Conservation (phyloP, 2,329 filamentous ascomycete species). For the Curvularia lunata region DNA sequence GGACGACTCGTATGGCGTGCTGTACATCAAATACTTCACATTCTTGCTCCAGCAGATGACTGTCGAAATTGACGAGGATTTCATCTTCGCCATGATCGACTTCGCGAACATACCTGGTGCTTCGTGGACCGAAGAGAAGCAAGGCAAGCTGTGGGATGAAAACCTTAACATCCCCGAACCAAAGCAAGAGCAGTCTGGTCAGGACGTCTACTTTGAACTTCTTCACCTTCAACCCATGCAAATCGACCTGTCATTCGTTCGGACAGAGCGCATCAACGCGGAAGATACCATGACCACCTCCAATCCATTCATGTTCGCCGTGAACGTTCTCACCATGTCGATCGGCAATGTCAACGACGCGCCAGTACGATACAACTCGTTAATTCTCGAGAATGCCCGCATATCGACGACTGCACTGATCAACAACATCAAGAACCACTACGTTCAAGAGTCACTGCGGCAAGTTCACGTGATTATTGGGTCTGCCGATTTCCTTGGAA, state of each 20-base stretch:
- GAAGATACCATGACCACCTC: slow-evolving; percentile 87
- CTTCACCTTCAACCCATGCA: slow-evolving; percentile 98
- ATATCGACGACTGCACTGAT: slow-evolving; percentile 85
- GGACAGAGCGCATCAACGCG: slow-evolving; percentile 93
- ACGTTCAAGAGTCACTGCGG: slow-evolving; percentile 93
- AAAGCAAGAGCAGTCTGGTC: slow-evolving; percentile 78
- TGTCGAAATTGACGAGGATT: slow-evolving; percentile 95
- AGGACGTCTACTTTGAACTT: slow-evolving; percentile 97
- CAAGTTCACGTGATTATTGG: slow-evolving; percentile 98
- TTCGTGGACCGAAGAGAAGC: slow-evolving; percentile 81
- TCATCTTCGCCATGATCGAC: slow-evolving; percentile 93
- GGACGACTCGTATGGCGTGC: slow-evolving; percentile 95
- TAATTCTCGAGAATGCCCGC: slow-evolving; percentile 93
- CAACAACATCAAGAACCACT: slow-evolving; percentile 89
- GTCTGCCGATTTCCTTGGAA: slow-evolving; percentile 95
- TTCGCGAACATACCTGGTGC: slow-evolving; percentile 93
- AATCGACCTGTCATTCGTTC: slow-evolving; percentile 93
- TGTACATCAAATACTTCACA: slow-evolving; percentile 98
- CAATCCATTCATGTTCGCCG: slow-evolving; percentile 97
- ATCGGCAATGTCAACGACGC: slow-evolving; percentile 99
- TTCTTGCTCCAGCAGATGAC: slow-evolving; percentile 97
- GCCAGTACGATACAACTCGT: slow-evolving; percentile 87
- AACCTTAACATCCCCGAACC: slow-evolving; percentile 91
- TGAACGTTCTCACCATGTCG: slow-evolving; percentile 99
- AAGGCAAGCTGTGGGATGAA: slow-evolving; percentile 88